These are phyloP conservation scores for Colletotrichum lindemuthianum DNA, from an alignment of 2,329 filamentous ascomycete genomes.

Conservation along the genomic window DNA sequence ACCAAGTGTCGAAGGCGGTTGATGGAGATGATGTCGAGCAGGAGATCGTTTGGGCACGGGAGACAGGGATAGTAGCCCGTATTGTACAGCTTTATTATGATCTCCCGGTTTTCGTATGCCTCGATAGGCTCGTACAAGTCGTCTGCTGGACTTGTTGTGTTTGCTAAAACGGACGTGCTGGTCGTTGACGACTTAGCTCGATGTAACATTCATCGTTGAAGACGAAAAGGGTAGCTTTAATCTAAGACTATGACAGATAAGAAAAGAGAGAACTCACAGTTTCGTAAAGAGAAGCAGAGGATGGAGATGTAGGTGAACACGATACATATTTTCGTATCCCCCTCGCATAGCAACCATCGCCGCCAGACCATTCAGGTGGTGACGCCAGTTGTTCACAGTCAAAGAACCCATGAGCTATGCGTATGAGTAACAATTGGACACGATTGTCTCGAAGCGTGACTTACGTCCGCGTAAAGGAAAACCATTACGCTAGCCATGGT, in stretches of 20 bases:
- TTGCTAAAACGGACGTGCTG: conserved; percentile 38
- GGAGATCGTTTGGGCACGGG: conserved; percentile 45
- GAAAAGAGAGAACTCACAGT: conserved; percentile 3
- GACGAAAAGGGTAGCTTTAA: not conserved
- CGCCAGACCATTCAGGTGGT: conserved; percentile 43
- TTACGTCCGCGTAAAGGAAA: conserved; percentile 25
- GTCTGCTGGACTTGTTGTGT: conserved; percentile 49
- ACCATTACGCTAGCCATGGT: conserved; percentile 22
- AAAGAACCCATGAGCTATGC: conserved; percentile 39
- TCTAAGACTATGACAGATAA: too few relatives aligned
- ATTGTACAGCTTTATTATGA: conserved; percentile 42
- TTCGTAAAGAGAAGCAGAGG: conserved; percentile 7
- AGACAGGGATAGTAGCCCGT: conserved; percentile 39
- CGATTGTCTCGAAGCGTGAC: fast-evolving
- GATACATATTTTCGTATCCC: conserved; percentile 13
- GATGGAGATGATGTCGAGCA: conserved; percentile 46
- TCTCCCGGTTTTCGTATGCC: conserved; percentile 39
- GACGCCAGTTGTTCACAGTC: conserved; percentile 47
- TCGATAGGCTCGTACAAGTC: conserved; percentile 40
- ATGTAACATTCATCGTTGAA: conserved; percentile 39
- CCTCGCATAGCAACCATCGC: conserved; percentile 30
- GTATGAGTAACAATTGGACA: not conserved
- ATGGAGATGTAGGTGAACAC: not conserved
- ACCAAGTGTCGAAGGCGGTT: conserved; percentile 48
- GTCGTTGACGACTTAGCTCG: conserved; percentile 34